Percentiles rank a stretch among this genome's conserved stretches.
Conservation (phyloP, 345 rosid genomes). For the Leavenworthia alabamica region DNA sequence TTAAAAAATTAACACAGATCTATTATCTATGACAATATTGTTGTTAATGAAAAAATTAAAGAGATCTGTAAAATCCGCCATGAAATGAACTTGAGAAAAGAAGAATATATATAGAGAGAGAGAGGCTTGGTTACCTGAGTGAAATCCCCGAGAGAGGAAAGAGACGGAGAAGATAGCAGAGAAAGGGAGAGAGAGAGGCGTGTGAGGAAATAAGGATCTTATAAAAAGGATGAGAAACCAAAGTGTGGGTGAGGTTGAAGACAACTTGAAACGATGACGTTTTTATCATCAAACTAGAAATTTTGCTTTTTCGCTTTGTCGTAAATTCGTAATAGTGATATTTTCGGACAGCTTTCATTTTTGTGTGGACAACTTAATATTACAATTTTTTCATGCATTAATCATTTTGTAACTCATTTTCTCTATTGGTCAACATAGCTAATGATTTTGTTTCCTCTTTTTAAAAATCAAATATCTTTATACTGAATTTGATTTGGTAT, state of each 20-base stretch:
- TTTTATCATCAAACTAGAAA: not conserved
- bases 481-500: no score
- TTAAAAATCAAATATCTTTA: no score
- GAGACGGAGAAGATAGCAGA: not conserved
- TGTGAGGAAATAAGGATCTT: slow-evolving; percentile 19
- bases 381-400: no score
- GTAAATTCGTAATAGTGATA: no score
- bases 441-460: no score
- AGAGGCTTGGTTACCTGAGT: slow-evolving; percentile 10
- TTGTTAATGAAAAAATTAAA: not conserved
- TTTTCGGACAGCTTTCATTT: no score
- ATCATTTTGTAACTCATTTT: no score
- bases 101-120: not conserved
- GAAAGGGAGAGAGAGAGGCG: slow-evolving; percentile 25
- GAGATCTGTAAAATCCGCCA: slow-evolving; percentile 1
- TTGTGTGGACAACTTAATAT: slow-evolving; percentile 31
- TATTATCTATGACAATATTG: not conserved
- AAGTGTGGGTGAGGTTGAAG: slow-evolving; percentile 31
- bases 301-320: no score
- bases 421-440: no score
- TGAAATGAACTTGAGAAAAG: not conserved
- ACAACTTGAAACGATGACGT: slow-evolving; percentile 30
- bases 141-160: slow-evolving; percentile 8
- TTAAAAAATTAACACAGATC: slow-evolving; percentile 11
- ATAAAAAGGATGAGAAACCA: slow-evolving; percentile 16